phyloP scores from a whole-genome alignment of 306 rosid genomes.

The Malus asiatica region DNA sequence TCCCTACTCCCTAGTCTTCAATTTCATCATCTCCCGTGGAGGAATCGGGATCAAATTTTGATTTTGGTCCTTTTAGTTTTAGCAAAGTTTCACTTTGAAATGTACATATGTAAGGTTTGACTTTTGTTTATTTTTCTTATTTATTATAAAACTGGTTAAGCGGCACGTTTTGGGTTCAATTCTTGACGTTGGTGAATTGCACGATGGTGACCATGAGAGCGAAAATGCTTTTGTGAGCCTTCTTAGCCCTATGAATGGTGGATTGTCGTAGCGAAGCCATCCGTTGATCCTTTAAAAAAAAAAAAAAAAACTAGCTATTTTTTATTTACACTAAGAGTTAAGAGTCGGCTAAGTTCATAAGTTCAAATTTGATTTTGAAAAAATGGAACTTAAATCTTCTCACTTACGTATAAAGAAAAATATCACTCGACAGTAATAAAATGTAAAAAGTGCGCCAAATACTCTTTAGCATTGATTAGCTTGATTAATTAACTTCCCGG shows the following conservation, averaged over 20 bases:
- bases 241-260: fast-evolving
- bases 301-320: too few species aligned
- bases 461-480: background rate
- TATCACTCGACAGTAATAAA: background rate
- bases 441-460: background rate
- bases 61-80: too few species aligned
- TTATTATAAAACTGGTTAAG: too few species aligned
- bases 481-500: background rate
- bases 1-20: background rate
- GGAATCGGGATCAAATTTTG: background rate
- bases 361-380: too few species aligned
- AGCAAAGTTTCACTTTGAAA: too few species aligned
- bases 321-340: too few species aligned
- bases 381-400: fast-evolving
- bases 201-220: fast-evolving
- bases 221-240: too few species aligned
- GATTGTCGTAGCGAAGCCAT: fast-evolving
- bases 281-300: fast-evolving
- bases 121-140: too few species aligned
- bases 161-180: fast-evolving
- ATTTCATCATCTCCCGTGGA: background rate
- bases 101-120: too few species aligned
- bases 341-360: too few species aligned
- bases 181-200: too few species aligned
- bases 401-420: too few species aligned